These are phyloP conservation scores for Arxiozyma bovina DNA, from an alignment of 1,139 yeast species.

Conservation along the genomic window DNA sequence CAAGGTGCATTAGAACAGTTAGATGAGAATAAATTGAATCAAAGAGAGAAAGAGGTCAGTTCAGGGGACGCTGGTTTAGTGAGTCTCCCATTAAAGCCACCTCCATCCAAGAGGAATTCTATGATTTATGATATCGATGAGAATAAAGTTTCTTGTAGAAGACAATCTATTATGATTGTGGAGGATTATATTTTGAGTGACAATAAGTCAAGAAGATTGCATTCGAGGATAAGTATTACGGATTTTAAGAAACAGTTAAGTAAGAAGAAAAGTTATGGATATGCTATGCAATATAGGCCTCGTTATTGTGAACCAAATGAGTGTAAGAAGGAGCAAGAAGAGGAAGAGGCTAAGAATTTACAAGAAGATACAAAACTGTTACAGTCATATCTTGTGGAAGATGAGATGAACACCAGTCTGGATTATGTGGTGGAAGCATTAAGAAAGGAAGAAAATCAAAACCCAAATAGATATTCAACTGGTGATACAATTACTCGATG, in stretches of 20 bases:
- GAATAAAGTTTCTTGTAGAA: not conserved
- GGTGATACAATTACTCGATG: slow-evolving; percentile 32
- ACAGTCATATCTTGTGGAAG: not conserved
- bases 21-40: not conserved
- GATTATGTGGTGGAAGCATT: not conserved
- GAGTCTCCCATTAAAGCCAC: slow-evolving; percentile 1
- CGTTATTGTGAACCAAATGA: not conserved
- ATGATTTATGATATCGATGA: not conserved
- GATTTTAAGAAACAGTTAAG: slow-evolving; percentile 1
- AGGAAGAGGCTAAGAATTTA: too few relatives aligned
- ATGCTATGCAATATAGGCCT: not conserved
- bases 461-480: not conserved
- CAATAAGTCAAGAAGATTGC: not conserved
- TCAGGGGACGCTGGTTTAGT: not conserved
- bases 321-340: not conserved
- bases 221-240: not conserved
- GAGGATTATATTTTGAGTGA: not conserved
- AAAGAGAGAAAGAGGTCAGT: not conserved
- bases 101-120: not conserved
- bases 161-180: not conserved
- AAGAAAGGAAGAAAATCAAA: not conserved
- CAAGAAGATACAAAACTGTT: not conserved
- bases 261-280: not conserved
- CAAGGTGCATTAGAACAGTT: not conserved
- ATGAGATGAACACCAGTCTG: not conserved